Evolutionary conservation across 371 early-diverging fungal genomes (phyloP).

Genomic region (Haplosporangium sp.): DNA sequence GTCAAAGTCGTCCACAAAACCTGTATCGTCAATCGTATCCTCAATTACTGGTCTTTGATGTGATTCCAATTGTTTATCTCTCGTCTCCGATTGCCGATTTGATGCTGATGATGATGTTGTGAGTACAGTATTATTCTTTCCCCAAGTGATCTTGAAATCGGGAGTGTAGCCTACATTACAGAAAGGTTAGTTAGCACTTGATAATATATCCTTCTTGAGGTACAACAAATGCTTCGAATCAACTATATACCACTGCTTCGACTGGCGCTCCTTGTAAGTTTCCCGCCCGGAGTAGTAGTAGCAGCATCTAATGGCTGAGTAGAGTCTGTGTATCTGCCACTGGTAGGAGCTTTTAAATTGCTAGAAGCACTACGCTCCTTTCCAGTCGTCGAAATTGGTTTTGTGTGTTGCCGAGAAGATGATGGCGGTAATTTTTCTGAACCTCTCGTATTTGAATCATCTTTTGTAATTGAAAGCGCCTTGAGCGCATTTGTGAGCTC

Average conservation of each 20-base stretch:
- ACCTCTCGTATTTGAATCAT: background rate
- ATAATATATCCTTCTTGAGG: background rate
- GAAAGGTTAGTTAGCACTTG: background rate
- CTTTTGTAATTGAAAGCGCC: slow-evolving; percentile 7
- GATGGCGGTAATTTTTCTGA: background rate
- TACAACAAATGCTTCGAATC: background rate
- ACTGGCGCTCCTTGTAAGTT: slow-evolving; percentile 23
- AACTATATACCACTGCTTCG: slow-evolving; percentile 22
- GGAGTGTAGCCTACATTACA: slow-evolving; percentile 20
- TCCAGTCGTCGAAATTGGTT: background rate
- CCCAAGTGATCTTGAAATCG: slow-evolving; percentile 21
- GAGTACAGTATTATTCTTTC: slow-evolving; percentile 13
- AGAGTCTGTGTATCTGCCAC: background rate
- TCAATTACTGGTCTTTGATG: slow-evolving; percentile 11
- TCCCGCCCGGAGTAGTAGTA: background rate
- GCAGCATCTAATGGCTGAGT: background rate
- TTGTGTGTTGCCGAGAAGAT: background rate
- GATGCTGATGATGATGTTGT: slow-evolving; percentile 16
- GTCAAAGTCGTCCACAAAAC: slow-evolving; percentile 3
- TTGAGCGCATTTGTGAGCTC: slow-evolving; percentile 12
- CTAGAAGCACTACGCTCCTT: background rate
- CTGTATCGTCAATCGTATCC: slow-evolving; percentile 15
- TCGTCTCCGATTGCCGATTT: background rate
- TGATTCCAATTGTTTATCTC: background rate
- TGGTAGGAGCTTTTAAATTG: background rate